A percentile compares a stretch with the other conserved stretches of the same genome.
Evolutionary conservation across 495 filamentous ascomycete species (phyloP).

Genomic region (Penicillium daleae): DNA sequence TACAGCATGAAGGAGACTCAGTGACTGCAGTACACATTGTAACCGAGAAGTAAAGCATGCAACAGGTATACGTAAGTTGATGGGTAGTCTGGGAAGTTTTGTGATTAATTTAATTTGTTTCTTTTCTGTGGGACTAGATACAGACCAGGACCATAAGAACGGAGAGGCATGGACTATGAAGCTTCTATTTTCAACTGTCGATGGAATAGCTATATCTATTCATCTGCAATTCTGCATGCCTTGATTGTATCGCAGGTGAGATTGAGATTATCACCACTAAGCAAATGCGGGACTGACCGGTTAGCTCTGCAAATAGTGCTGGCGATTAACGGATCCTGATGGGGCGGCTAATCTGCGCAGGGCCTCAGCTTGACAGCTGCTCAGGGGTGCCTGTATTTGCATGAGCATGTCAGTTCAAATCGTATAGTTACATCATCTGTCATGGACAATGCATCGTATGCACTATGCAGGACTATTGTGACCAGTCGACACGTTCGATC

Average conservation of each 20-base stretch:
- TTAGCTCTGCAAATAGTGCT: slow-evolving; percentile 3
- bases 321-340: slow-evolving; percentile 6
- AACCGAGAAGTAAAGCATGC: neutral
- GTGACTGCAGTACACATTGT: neutral
- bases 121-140: neutral
- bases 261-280: neutral
- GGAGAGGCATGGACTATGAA: neutral
- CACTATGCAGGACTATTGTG: neutral
- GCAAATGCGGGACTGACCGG: neutral
- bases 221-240: neutral
- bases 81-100: neutral
- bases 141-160: no score
- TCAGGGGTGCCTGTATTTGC: slow-evolving; percentile 7
- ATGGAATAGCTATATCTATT: neutral
- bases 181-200: neutral
- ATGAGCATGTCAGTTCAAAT: neutral
- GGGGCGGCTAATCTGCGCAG: slow-evolving; percentile 17
- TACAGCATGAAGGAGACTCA: neutral
- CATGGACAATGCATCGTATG: neutral
- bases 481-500: slow-evolving; percentile 8
- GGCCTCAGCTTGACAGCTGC: slow-evolving; percentile 22
- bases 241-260: neutral
- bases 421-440: neutral
- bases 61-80: neutral
- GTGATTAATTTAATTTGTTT: no score